Base-by-base conservation (phyloP, 176 grass and related monocot species). In the Oryza glumipatula region DNA sequence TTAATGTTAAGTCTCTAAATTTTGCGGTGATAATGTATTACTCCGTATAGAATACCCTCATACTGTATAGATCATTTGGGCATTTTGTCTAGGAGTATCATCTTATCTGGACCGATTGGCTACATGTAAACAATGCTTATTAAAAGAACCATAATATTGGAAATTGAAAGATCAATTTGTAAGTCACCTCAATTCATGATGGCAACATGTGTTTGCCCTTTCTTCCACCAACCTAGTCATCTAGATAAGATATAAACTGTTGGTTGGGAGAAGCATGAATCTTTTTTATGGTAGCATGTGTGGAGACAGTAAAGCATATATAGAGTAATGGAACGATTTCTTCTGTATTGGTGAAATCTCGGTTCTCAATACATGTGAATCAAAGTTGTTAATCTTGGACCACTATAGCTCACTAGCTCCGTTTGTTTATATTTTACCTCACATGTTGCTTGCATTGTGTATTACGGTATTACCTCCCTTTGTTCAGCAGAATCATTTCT, bases 381-480 rank as follows among this genome's bases (percentile, higher is more conserved):
- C 16, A 49, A 30, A 52, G 11, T 12, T 80, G 78, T 52, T 82
- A 74, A 68, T 30, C 61, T 58, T 82, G 68, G 80, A 82, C 68
- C 67, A 78, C 66, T 43, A 16, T 46, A 74, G 69, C 54, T 43
- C 61, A 63, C 21, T 63, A 63, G 58, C 73, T 63, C 8, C 19
- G 78, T 49, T 84, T 75, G 47, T 80, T 80, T 68, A 69, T 74
- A 35, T 28, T 84, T 78, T 11, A 32, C n/a, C 46, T 58, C 24
- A 45, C 69, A 73, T 58, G 76, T 58, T 79, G 61, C 76, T 80
- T 79, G 76, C 16, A 74, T 52, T 77, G 56, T 41, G 72, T 61
- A 52, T 83, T 47, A 84, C 67, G 26, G 68, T 61, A 78, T 28
- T 48, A 39, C 28, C 26, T 63, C 35, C 41, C 16, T 22, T 71